phyloP scores from a whole-genome alignment of 352 stramenopile species.

The Phytopythium mirpurense region DNA sequence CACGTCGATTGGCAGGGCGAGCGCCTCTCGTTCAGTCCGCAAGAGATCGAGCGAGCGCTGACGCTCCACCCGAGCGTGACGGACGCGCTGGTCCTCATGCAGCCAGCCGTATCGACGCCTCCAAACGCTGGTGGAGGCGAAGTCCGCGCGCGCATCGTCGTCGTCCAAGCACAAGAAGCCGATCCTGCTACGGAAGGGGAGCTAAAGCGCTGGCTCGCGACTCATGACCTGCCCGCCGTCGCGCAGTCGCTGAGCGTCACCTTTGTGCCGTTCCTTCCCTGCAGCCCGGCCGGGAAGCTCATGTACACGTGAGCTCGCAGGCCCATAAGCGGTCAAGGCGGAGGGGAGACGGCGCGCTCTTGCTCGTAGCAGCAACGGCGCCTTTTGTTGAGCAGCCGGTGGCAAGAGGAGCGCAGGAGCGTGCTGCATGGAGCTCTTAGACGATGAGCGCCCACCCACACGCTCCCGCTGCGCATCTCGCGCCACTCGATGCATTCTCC shows the following conservation, averaged over 20 bases:
- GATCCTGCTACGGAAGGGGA: conserved; percentile 18
- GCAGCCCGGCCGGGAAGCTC: conserved; percentile 80
- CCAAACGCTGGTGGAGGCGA: conserved; percentile 9
- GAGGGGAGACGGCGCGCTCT: not conserved
- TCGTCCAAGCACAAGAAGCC: conserved; percentile 12
- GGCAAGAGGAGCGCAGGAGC: not conserved
- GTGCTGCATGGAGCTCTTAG: conserved; percentile 3
- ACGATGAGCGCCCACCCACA: not conserved
- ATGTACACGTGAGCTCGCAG: conserved; percentile 52
- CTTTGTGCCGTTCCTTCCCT: conserved; percentile 59
- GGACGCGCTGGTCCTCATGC: conserved; percentile 48
- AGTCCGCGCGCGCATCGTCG: conserved; percentile 30
- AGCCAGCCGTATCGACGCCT: not conserved
- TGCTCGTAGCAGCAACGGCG: not conserved
- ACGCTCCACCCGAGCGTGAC: conserved; percentile 35
- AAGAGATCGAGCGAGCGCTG: conserved; percentile 37
- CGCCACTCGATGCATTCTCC: not conserved
- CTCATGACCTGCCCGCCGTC: conserved; percentile 29
- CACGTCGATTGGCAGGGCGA: conserved; percentile 27
- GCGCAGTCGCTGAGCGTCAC: conserved; percentile 39
- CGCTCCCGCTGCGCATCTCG: not conserved
- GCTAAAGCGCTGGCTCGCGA: conserved; percentile 29
- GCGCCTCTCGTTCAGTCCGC: conserved; percentile 16
- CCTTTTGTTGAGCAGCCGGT: not conserved
- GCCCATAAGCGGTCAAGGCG: not conserved